Evolutionary conservation across 148 eudicot species (phyloP).

Genomic region (Amaranthus cruentus): DNA sequence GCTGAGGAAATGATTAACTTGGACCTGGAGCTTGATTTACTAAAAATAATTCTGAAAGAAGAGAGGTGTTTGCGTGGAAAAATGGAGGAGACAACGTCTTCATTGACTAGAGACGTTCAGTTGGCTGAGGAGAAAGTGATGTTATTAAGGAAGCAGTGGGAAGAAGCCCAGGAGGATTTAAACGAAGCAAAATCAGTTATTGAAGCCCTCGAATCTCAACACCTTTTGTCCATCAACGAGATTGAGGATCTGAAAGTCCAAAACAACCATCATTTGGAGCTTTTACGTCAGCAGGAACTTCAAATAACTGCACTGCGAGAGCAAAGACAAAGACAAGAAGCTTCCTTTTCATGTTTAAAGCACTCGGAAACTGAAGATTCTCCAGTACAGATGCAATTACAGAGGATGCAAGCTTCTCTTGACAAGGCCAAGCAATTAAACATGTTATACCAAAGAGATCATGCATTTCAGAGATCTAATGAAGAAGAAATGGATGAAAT

Average conservation of each 20-base stretch:
- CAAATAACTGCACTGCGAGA: constrained; percentile 50
- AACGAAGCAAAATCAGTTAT: constrained; percentile 64
- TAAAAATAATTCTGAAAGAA: constrained; percentile 76
- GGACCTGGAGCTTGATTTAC: constrained; percentile 79
- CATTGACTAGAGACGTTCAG: constrained; percentile 45
- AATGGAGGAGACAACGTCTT: constrained; percentile 37
- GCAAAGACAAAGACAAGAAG: constrained; percentile 31
- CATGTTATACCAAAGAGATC: constrained; percentile 58
- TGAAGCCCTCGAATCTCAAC: constrained; percentile 82
- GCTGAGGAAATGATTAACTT: constrained; percentile 58
- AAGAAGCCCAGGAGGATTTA: constrained; percentile 50
- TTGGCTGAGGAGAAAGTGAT: constrained; percentile 43
- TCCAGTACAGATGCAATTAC: constrained; percentile 52
- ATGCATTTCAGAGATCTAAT: constrained; percentile 46
- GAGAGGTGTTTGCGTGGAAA: constrained; percentile 49
- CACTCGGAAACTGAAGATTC: constrained; percentile 40
- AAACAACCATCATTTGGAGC: constrained; percentile 36
- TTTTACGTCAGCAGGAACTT: constrained; percentile 45
- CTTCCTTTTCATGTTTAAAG: constrained; percentile 26
- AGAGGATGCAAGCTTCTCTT: constrained; percentile 84
- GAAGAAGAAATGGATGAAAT: constrained; percentile 87
- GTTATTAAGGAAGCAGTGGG: constrained; percentile 41
- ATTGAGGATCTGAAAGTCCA: constrained; percentile 60
- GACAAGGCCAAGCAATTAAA: constrained; percentile 79
- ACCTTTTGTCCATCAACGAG: constrained; percentile 52